Conservation (phyloP, 1,139 yeast genomes). For the Candida tropicalis region DNA sequence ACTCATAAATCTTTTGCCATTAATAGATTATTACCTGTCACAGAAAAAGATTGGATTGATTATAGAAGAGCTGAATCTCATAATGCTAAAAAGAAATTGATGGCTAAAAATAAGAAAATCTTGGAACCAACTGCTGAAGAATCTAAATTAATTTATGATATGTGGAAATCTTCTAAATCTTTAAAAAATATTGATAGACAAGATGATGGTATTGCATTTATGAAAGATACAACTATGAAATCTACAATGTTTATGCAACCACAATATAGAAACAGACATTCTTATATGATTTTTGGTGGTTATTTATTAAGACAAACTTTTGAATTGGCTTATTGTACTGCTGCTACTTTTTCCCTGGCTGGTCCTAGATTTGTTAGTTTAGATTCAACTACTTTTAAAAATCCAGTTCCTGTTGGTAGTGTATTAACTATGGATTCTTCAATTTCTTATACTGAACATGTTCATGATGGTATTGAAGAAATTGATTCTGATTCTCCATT, state of each 20-base stretch:
- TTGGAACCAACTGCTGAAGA: conserved; percentile 76
- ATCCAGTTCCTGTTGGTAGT: conserved; percentile 94
- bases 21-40: conserved; percentile 73
- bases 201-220: conserved; percentile 48
- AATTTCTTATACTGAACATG: conserved; percentile 81
- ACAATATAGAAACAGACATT: conserved; percentile 90
- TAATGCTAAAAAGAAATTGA: conserved; percentile 79
- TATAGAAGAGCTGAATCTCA: conserved; percentile 88
- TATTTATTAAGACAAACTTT: conserved; percentile 88
- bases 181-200: conserved; percentile 24
- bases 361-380: conserved; percentile 87
- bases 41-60: conserved; percentile 77
- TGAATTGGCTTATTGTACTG: conserved; percentile 89
- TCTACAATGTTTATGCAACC: conserved; percentile 94
- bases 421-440: conserved; percentile 80
- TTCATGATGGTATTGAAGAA: conserved; percentile 44
- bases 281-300: conserved; percentile 94
- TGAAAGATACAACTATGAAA: conserved; percentile 69
- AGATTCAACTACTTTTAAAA: conserved; percentile 87
- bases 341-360: conserved; percentile 83
- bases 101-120: conserved; percentile 63
- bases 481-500: conserved; percentile 42
- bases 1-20: conserved; percentile 88
- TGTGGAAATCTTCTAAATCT: conserved; percentile 67
- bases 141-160: conserved; percentile 69